These are phyloP conservation scores for Claviceps sorghi DNA, from an alignment of 2,329 filamentous ascomycete genomes.

Conservation along the genomic window DNA sequence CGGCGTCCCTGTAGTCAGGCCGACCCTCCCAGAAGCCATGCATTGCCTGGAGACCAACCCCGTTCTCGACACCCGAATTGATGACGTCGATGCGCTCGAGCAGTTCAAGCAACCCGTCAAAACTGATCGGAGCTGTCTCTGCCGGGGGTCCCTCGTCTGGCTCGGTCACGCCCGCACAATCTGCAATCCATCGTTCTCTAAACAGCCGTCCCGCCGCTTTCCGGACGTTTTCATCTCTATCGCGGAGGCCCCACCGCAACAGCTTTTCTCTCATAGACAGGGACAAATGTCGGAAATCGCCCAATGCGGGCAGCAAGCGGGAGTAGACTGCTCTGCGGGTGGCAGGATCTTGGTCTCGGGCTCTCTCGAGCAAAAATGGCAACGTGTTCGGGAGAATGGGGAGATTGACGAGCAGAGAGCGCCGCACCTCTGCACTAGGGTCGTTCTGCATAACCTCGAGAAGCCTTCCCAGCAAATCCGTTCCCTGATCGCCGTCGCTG, in stretches of 20 bases:
- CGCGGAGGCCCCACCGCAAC: slow-evolving; percentile 82
- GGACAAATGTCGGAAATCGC: slow-evolving; percentile 87
- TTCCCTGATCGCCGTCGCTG: slow-evolving; percentile 46
- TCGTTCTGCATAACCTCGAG: slow-evolving; percentile 86
- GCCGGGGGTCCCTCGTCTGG: slow-evolving; percentile 41
- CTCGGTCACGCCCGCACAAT: slow-evolving; percentile 60
- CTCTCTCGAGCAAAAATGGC: slow-evolving; percentile 77
- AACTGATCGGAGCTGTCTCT: slow-evolving; percentile 48
- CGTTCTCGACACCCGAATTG: slow-evolving; percentile 77
- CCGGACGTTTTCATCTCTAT: slow-evolving; percentile 85
- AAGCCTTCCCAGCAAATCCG: slow-evolving; percentile 66
- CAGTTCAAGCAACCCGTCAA: slow-evolving; percentile 77
- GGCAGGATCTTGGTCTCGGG: slow-evolving; percentile 71
- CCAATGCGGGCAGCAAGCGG: slow-evolving; percentile 69
- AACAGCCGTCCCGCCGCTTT: slow-evolving; percentile 86
- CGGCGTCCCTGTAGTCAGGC: slow-evolving; percentile 61
- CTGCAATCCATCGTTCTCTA: slow-evolving; percentile 92
- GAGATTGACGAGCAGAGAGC: slow-evolving; percentile 79
- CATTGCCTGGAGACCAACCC: slow-evolving; percentile 89
- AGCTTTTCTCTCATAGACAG: slow-evolving; percentile 92
- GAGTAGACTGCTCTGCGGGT: slow-evolving; percentile 81
- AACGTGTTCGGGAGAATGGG: slow-evolving; percentile 71
- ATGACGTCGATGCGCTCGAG: slow-evolving; percentile 88
- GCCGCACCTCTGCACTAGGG: slow-evolving; percentile 80
- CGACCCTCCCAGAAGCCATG: slow-evolving; percentile 89